Conservation (phyloP, 306 rosid genomes). For the Glycine tomentella region DNA sequence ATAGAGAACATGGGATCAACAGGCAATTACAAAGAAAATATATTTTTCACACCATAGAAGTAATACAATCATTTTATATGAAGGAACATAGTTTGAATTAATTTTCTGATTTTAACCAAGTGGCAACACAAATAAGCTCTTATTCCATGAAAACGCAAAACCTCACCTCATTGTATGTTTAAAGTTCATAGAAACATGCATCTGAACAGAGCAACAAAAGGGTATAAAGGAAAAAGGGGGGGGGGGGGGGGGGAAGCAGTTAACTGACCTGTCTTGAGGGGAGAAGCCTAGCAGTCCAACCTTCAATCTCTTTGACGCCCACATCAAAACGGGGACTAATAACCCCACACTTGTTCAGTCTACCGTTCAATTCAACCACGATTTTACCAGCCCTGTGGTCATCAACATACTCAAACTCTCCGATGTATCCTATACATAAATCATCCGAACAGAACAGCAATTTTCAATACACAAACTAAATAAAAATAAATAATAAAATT, state of each 20-base stretch:
- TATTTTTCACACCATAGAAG: background rate
- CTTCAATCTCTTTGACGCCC: constrained; percentile 58
- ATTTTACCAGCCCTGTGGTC: constrained; percentile 63
- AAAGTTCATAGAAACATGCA: background rate
- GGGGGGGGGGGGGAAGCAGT: background rate
- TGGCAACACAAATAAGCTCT: background rate
- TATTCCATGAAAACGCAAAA: background rate
- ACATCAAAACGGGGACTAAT: constrained; percentile 65
- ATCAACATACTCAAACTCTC: constrained; percentile 63
- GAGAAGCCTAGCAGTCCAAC: constrained; percentile 64
- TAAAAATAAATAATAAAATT: background rate
- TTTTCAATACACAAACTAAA: background rate
- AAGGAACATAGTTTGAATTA: background rate
- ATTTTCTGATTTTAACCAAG: background rate
- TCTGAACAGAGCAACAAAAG: background rate
- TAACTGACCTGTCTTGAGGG: constrained; percentile 59
- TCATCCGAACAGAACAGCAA: background rate
- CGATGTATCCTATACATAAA: constrained; percentile 50
- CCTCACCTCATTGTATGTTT: background rate
- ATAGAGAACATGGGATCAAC: no score
- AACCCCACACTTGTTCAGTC: constrained; percentile 60
- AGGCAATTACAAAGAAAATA: no score
- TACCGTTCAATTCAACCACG: constrained; percentile 62
- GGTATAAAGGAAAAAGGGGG: background rate
- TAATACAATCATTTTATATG: background rate